phyloP scores from a whole-genome alignment of 73 alveolate genomes.

The Stentor roeselii region DNA sequence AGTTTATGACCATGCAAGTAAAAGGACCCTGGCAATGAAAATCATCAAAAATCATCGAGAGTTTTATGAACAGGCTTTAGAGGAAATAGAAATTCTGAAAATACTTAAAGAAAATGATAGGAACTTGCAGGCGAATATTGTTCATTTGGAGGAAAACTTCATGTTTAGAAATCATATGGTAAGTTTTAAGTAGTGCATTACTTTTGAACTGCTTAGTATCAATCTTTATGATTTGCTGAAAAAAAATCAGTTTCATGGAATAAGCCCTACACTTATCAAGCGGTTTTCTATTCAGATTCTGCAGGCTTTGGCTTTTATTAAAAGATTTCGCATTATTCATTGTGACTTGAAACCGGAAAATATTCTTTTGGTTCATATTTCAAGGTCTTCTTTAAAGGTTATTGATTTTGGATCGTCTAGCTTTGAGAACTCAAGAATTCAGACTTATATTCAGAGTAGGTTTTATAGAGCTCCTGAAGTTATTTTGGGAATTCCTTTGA shows the following conservation, averaged over 20 bases:
- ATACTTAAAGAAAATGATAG: constrained; percentile 8
- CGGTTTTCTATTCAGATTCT: constrained; percentile 67
- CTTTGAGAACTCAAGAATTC: constrained; percentile 55
- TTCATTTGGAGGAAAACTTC: constrained; percentile 3
- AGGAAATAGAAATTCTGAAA: constrained; percentile 31
- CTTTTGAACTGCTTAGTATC: constrained; percentile 69
- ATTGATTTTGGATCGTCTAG: constrained; percentile 86
- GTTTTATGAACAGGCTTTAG: constrained; percentile 19
- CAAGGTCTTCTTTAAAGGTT: constrained; percentile 61
- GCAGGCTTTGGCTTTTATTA: constrained; percentile 47
- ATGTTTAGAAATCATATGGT: constrained; percentile 7
- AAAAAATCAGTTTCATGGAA: constrained; percentile 62
- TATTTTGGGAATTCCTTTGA: constrained; percentile 88
- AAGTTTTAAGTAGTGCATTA: constrained; percentile 41
- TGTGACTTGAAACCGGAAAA: constrained; percentile 92
- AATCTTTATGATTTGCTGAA: constrained; percentile 72
- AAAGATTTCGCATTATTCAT: constrained; percentile 60
- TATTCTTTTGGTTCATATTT: constrained; percentile 51
- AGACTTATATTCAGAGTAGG: constrained; percentile 87
- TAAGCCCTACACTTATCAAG: constrained; percentile 58
- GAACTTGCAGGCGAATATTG: not conserved
- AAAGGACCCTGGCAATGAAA: constrained; percentile 25
- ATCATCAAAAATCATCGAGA: constrained; percentile 23
- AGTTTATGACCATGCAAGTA: constrained; percentile 23
- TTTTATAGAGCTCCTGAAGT: constrained; percentile 97